Evolutionary conservation across 805 yeast genomes (phyloP).

Genomic region (Barnettozyma botsteinii): DNA sequence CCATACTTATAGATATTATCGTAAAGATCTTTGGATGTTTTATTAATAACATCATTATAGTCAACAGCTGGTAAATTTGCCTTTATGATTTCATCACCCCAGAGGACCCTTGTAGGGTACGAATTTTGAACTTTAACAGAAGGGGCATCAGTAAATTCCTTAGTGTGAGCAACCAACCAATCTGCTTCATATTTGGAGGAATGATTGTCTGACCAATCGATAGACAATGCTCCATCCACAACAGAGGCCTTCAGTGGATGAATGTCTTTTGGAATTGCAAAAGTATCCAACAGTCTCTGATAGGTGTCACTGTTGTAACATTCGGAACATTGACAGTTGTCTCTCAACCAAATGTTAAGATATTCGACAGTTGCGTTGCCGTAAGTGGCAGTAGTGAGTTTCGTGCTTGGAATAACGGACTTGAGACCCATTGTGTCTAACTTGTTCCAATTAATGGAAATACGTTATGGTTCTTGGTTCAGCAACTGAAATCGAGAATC

Average conservation of each 20-base stretch:
- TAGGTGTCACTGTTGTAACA: constrained; percentile 53
- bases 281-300: constrained; percentile 54
- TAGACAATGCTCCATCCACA: neutral
- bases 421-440: neutral
- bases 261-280: constrained; percentile 31
- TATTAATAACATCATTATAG: constrained; percentile 40
- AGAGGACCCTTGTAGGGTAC: constrained; percentile 36
- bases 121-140: constrained; percentile 28
- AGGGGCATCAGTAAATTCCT: constrained; percentile 30
- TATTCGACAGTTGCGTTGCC: constrained; percentile 3
- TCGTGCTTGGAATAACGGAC: neutral
- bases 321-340: constrained; percentile 51
- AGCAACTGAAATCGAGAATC: neutral
- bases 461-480: no score
- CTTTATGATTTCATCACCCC: constrained; percentile 39
- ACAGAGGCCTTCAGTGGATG: constrained; percentile 8
- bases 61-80: constrained; percentile 30
- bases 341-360: constrained; percentile 59
- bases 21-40: constrained; percentile 16
- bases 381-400: constrained; percentile 2
- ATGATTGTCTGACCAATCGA: constrained; percentile 17
- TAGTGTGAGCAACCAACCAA: constrained; percentile 22
- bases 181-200: constrained; percentile 12
- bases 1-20: constrained; percentile 37
- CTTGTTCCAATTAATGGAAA: no score